Evolutionary conservation across 352 stramenopile species (phyloP), one percentile per base, ranked within the genome.

Genomic region (Phytopythium cucurbitacearum): DNA sequence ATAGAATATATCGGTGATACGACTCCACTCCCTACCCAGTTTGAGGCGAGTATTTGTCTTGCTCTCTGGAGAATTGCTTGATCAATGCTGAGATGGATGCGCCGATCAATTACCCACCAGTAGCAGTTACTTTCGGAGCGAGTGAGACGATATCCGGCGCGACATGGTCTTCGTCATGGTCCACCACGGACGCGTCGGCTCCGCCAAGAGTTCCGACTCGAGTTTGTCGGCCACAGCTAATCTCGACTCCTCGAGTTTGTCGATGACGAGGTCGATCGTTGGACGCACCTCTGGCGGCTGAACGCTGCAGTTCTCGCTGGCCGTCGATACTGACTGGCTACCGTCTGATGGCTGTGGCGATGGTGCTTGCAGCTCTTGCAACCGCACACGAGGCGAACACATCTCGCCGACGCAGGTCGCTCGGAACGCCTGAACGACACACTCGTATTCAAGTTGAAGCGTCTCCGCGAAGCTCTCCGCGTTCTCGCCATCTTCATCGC

Each of bases 391-490:
- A 10, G 51, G 51, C 40, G 70, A 47, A 38, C 74, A 75, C 51
- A 51, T 51, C 28, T 73, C 48, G 11, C 58, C 47, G 36, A 64
- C 51, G 40, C 64, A 71, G 2, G 67, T 56, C 10, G 56, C 52
- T 6, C 57, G 52, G 44, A 86, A 67, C 1, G 76, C 58, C 12
- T 64, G 47, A n/a, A 76, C 53, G 7, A 84, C 69, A 3, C 67
- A 59, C 7, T 37, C 38, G 41, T 74, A 65, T 4, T 53, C 54
- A 8, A 61, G 46, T 13, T 66, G 47, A 0, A 71, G 60, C 41
- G 41, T 28, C 21, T 28, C 54, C 13, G 34, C 33, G 32, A 48
- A 32, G 12, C 65, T 49, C 10, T 59, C 43, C 12, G 53, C 35
- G 16, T 50, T 6, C n/a, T 33, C 6, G 51, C 51, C 37, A 34